Evolutionary conservation across 805 yeast species (phyloP).

Genomic region (Starmera caribaea): DNA sequence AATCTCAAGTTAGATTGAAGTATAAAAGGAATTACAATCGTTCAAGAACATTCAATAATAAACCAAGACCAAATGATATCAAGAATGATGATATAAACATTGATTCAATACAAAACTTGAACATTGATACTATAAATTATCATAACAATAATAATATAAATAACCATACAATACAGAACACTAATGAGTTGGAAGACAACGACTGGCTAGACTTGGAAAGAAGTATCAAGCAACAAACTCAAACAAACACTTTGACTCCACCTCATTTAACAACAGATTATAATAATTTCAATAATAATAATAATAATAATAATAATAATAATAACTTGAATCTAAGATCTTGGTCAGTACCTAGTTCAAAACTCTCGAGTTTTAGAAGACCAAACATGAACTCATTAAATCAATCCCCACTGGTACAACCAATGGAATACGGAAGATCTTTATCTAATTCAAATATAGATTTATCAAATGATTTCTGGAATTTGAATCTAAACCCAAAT

Average conservation of each 20-base stretch:
- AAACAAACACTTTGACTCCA: neutral
- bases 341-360: constrained; percentile 18
- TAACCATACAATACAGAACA: too few species aligned
- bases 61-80: too few species aligned
- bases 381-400: constrained; percentile 7
- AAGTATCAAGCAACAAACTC: neutral
- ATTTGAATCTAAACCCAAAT: neutral
- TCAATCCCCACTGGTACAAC: constrained; percentile 15
- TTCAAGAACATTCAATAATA: too few species aligned
- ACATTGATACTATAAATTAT: too few species aligned
- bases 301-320: neutral
- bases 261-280: neutral
- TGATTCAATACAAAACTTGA: too few species aligned
- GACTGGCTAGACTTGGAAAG: neutral
- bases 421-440: constrained; percentile 7
- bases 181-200: neutral
- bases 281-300: neutral
- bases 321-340: too few species aligned
- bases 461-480: constrained; percentile 2
- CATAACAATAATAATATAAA: too few species aligned
- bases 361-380: constrained; percentile 17
- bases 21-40: too few species aligned
- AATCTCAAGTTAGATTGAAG: too few species aligned
- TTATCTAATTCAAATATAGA: neutral
- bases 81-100: too few species aligned